phyloP scores from a whole-genome alignment of 2,329 filamentous ascomycete genomes.

The Basipetospora chlamydospora region DNA sequence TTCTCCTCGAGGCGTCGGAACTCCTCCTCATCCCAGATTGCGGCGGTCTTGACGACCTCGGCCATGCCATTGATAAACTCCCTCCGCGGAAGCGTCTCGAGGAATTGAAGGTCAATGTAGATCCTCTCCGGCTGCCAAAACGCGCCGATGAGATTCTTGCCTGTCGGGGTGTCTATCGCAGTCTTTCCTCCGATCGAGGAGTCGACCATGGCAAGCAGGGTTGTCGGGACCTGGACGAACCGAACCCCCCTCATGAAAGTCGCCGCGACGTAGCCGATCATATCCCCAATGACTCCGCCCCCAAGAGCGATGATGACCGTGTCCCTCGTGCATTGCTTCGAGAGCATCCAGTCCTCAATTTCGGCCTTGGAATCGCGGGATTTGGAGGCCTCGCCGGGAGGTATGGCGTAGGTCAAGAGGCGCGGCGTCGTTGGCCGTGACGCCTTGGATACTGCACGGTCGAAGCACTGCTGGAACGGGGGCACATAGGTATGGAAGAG shows the following conservation, averaged over 20 bases:
- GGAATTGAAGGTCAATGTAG: conserved; percentile 84
- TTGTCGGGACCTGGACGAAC: conserved; percentile 93
- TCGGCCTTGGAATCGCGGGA: conserved; percentile 84
- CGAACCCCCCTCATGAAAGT: conserved; percentile 97
- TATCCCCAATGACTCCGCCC: conserved; percentile 91
- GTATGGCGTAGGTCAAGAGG: conserved; percentile 72
- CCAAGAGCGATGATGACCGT: conserved; percentile 90
- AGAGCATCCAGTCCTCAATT: conserved; percentile 95
- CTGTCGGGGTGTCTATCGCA: conserved; percentile 87
- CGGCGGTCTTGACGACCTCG: conserved; percentile 93
- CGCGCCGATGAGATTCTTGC: conserved; percentile 89
- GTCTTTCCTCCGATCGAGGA: conserved; percentile 98
- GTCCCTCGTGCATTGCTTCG: conserved; percentile 83
- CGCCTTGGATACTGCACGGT: conserved; percentile 14
- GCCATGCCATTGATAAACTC: conserved; percentile 99
- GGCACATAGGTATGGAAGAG: conserved; percentile 68
- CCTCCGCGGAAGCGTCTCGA: conserved; percentile 76
- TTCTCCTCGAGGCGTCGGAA: conserved; percentile 76
- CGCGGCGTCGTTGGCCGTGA: conserved; percentile 33
- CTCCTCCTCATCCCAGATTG: conserved; percentile 83
- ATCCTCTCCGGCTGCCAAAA: conserved; percentile 95
- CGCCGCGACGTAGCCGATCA: conserved; percentile 93
- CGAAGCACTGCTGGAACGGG: conserved; percentile 42
- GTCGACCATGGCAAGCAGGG: conserved; percentile 91
- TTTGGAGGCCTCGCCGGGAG: conserved; percentile 88